Evolutionary conservation across 495 filamentous ascomycete species (phyloP), one percentile per base, ranked within the genome.

Genomic region (Podospora pseudocomata): DNA sequence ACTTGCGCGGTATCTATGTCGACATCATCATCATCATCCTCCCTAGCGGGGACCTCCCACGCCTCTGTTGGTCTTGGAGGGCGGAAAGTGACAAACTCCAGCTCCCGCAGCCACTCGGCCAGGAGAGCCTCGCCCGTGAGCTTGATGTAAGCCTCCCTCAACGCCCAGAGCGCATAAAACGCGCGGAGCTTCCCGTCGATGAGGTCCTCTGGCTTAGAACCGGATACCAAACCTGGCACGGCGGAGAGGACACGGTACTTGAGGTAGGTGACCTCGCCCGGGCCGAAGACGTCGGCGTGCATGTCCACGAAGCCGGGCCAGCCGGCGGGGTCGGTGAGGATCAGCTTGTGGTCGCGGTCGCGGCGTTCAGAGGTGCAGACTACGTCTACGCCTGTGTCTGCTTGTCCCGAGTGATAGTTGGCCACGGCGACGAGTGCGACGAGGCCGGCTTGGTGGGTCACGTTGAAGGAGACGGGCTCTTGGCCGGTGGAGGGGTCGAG

Each of bases 61-160:
- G 19, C 66, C 13, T 59, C 30, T 44, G 76, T 73, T 18, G 74
- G 75, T 63, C 55, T 60, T 34, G 80, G 77, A 34, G 82, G 71
- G 39, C 72, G 63, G 53, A 82, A 80, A 34, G 66, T 58, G 27
- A 68, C 59, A 27, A 83, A 82, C 71, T 83, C 80, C 20, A 84
- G 70, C 71, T 90, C 85, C 60, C 80, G 76, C 65, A 97, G 76
- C 93, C 92, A 97, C 2, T 84, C 81, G 3, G 93, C 93, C 44
- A 96, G 80, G 61, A 97, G 80, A 19, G 92, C 93, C 71, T 96
- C 93, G 32, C 93, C 93, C 9, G 91, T 92, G 86, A 97, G 87
- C 85, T 97, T 97, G 70, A 97, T 87, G 79, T 93, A 97, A 0
- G 93, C 91, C 79, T 97, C 93, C 71, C 95, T 91, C 65, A 95